Evolutionary conservation across 306 rosid genomes (phyloP), one percentile per base, ranked within the genome.

Genomic region (Ammopiptanthus mongolicus): DNA sequence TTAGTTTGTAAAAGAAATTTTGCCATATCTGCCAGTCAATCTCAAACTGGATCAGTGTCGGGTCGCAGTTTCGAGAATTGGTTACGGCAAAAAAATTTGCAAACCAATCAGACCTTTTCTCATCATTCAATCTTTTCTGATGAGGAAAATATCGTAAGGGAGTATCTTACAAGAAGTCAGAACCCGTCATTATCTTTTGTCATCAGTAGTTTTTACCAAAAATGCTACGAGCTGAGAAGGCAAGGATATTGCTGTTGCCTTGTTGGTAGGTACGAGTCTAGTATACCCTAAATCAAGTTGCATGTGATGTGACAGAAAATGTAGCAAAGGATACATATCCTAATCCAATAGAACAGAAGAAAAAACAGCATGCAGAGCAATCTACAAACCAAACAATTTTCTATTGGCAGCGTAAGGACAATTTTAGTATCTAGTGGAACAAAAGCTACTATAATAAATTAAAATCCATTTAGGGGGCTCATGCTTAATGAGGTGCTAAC

Each of bases 381-480:
- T 37, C 15, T 75, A 65, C 59, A 53, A 65, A 10, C 65, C 80
- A 15, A 55, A 31, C 53, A 65, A 28, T 37, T 17, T 28, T 53
- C 46, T 25, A 66, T 74, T 60, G 47, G 51, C 36, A 73, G 15
- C 36, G 15, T 33, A 28, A 34, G 29, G 56, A 58, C 59, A 46
- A 74, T 25, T 53, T 65, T 11, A 60, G 37, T 46, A 57, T 56
- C 79, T 34, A 58, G 19, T 50, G 33, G 21, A 66, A 73, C 25
- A 58, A 48, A 57, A 5, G 67, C 50, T 66, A 80, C 50, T 48
- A 64, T 8, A 36, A 55, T 12, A 48, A 74, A 63, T 50, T 23
- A 58, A 63, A 62, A 62, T 63, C 67, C 78, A 62, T 44, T 5
- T 55, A 53, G 65, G 52, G 51, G 60, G 73, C 70, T 56, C 72